Evolutionary conservation across 2,329 filamentous ascomycete species (phyloP).

Genomic region (Iodosphaeria phyllophila): DNA sequence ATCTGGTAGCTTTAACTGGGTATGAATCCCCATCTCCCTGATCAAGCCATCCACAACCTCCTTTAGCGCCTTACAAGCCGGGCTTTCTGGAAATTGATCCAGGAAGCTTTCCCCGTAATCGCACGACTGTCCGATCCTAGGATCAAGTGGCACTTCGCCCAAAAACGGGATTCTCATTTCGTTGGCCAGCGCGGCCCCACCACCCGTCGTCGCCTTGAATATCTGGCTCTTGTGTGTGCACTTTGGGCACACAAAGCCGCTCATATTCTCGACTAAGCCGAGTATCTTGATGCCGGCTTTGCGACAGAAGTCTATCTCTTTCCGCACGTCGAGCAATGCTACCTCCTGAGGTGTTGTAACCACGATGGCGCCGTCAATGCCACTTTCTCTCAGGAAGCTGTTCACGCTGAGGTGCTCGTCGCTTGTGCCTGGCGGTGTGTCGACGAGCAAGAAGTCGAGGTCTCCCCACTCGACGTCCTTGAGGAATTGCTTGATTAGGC

Average conservation of each 20-base stretch:
- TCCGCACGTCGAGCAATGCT: conserved; percentile 75
- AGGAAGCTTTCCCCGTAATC: conserved; percentile 97
- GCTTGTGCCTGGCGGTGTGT: conserved; percentile 86
- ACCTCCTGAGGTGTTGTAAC: conserved; percentile 95
- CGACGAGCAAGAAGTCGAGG: conserved; percentile 79
- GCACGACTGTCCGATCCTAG: conserved; percentile 86
- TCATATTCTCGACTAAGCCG: conserved; percentile 95
- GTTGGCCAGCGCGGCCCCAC: conserved; percentile 59
- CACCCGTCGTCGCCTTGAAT: conserved; percentile 80
- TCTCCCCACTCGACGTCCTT: conserved; percentile 98
- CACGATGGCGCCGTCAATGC: conserved; percentile 82
- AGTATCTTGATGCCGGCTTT: conserved; percentile 83
- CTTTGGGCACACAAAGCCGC: conserved; percentile 85
- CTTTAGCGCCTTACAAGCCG: conserved; percentile 68
- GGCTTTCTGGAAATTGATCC: conserved; percentile 82
- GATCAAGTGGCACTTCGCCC: conserved; percentile 78
- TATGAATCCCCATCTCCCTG: conserved; percentile 42
- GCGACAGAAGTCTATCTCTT: conserved; percentile 93
- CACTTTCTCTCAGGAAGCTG: conserved; percentile 73
- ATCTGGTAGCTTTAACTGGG: conserved; percentile 30
- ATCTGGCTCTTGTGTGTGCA: conserved; percentile 73
- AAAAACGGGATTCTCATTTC: conserved; percentile 82
- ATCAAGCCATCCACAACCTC: conserved; percentile 60
- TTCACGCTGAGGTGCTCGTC: conserved; percentile 95
- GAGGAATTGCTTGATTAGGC: conserved; percentile 90